These are phyloP conservation scores for Trichoderma reesei DNA, from an alignment of 495 filamentous ascomycete species.

Conservation along the genomic window DNA sequence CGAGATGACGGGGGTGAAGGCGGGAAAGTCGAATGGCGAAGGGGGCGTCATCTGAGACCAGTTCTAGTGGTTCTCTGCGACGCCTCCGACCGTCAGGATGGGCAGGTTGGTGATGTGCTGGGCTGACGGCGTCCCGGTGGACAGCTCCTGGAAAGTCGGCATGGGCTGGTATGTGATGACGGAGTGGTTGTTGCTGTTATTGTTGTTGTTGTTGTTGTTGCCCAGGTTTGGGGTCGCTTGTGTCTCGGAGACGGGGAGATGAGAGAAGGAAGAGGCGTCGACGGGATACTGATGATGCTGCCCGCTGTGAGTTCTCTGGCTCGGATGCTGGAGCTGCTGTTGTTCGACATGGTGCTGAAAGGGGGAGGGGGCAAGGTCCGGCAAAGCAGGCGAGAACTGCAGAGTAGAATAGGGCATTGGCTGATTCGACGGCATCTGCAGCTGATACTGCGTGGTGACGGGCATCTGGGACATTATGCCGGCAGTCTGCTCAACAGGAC, in stretches of 20 bases:
- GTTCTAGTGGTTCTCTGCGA: not conserved
- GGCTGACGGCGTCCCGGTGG: not conserved
- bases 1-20: not conserved
- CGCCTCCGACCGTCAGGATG: not conserved
- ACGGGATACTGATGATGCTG: not conserved
- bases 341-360: not conserved
- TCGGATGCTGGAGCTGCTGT: not conserved
- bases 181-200: not conserved
- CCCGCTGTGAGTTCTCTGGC: not conserved
- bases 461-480: not conserved
- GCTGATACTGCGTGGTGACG: not conserved
- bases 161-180: not conserved
- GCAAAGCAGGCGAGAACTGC: not conserved
- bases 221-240: not conserved
- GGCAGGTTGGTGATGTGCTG: not conserved
- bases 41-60: not conserved
- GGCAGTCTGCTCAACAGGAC: not conserved
- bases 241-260: not conserved
- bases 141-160: not conserved
- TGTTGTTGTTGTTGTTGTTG: too few species aligned
- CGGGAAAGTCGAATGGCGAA: not conserved
- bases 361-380: not conserved
- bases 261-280: not conserved
- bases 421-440: not conserved
- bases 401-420: not conserved